Conservation (phyloP, 495 filamentous ascomycete species). For the Talaromyces liani region DNA sequence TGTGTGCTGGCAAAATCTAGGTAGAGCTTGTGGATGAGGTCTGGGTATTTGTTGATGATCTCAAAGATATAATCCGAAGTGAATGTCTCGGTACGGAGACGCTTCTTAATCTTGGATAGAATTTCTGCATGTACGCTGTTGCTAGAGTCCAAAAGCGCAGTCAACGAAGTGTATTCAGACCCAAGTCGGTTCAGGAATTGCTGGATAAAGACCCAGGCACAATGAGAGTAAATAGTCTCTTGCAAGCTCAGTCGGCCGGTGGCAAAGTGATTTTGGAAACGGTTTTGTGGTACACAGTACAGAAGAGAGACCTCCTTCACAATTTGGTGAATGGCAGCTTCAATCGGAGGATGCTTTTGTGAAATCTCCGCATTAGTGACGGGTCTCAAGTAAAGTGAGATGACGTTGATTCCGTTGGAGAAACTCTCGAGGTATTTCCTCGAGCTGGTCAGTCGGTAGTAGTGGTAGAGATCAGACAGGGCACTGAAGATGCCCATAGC, state of each 20-base stretch:
- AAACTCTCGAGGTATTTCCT: constrained; percentile 99
- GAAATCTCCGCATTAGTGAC: constrained; percentile 41
- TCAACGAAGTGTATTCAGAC: constrained; percentile 81
- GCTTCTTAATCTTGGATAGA: constrained; percentile 90
- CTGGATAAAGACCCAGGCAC: constrained; percentile 92
- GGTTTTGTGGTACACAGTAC: constrained; percentile 97
- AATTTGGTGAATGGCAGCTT: constrained; percentile 95
- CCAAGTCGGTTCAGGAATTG: constrained; percentile 96
- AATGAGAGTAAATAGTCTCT: constrained; percentile 95
- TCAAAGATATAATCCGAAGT: constrained; percentile 96
- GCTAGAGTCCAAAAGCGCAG: constrained; percentile 70
- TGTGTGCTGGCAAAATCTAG: constrained; percentile 87
- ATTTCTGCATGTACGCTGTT: constrained; percentile 83
- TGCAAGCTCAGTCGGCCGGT: constrained; percentile 86
- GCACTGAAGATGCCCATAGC: constrained; percentile 93
- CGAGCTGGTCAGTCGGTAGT: constrained; percentile 93
- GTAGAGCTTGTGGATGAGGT: constrained; percentile 81
- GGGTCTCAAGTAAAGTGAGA: constrained; percentile 87
- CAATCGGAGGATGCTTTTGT: constrained; percentile 65
- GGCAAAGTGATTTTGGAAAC: constrained; percentile 83
- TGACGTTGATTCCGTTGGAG: constrained; percentile 94
- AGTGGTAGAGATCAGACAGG: constrained; percentile 93
- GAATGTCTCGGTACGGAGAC: constrained; percentile 92
- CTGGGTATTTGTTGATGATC: constrained; percentile 89
- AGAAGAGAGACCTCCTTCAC: constrained; percentile 96